Base-by-base conservation (phyloP, 495 filamentous ascomycete species). In the Aspergillus haitiensis region DNA sequence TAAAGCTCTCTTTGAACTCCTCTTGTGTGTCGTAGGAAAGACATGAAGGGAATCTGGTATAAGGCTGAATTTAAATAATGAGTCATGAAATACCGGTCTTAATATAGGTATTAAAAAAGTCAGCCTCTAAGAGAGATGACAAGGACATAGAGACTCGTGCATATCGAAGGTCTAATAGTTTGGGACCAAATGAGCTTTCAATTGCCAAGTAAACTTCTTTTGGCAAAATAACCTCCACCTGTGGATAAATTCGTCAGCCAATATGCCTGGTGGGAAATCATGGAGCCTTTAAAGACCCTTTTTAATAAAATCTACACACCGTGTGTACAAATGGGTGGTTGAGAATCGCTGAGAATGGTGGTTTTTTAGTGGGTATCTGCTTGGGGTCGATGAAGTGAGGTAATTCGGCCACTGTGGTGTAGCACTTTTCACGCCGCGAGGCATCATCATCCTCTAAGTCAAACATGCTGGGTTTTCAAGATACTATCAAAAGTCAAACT, bases 51-150 rank as follows among this genome's bases (percentile, higher is more conserved):
- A 27, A 27, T 1, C 21, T 39, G 34, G 5, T 5, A 16, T 12
- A 56, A 1, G 10, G 34, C 15, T 34, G 16, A 46, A 33, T 13
- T 3, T 9, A 54, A n/a, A 5, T 16, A 11, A 13, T 16, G 21
- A 5, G 10, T 21, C 13, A 15, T 16, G 51, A 31, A 12, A 13
- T 82, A 95, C 93, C 93, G 64, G 81, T 78, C 70, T 96, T 97
- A 63, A 97, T 88, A 68, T 96, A 93, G 52, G 84, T 77, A 46
- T 85, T 90, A 71, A 96, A 93, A 64, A 98, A 98, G 0, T 88
- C 86, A 6, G 84, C 81, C 42, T 89, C 82, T 6, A 98, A 63
- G 1, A 97, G 67, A 46, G 86, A 82, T 12, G 79, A 79, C 27
- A 96, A 79, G 11, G 86, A 82, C 84, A 97, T 88, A 56, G 86